A percentile compares a stretch with the other conserved stretches of the same genome.
Evolutionary conservation across 2,329 filamentous ascomycete genomes (phyloP).

Genomic region (Fusarium siculi): DNA sequence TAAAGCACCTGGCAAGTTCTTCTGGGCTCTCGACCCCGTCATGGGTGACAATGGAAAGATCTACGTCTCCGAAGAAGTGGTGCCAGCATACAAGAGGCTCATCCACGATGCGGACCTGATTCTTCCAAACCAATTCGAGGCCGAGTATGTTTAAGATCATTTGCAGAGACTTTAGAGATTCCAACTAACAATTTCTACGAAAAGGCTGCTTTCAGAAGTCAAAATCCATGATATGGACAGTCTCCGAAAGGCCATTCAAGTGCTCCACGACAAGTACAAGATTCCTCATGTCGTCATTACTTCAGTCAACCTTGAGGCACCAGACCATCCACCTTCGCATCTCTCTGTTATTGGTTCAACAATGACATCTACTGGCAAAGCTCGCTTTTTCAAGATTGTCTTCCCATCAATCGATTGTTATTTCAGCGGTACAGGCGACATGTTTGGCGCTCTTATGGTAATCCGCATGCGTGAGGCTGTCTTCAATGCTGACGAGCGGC

Average conservation of each 20-base stretch:
- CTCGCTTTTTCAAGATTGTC: conserved; percentile 88
- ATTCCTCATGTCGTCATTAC: conserved; percentile 94
- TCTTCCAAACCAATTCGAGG: conserved; percentile 96
- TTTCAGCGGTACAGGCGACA: conserved; percentile 96
- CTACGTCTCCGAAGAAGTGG: conserved; percentile 91
- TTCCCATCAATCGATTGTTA: conserved; percentile 91
- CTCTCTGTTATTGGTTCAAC: conserved; percentile 83
- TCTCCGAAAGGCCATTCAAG: conserved; percentile 78
- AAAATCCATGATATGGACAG: conserved; percentile 80
- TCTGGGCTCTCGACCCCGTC: conserved; percentile 97
- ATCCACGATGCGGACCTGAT: conserved; percentile 88
- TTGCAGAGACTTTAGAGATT: neutral
- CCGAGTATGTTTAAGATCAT: conserved; percentile 72
- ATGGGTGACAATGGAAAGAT: conserved; percentile 96
- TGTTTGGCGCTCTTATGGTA: conserved; percentile 94
- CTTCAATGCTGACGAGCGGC: conserved; percentile 48
- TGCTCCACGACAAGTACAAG: conserved; percentile 78
- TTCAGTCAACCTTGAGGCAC: conserved; percentile 76
- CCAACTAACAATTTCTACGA: neutral
- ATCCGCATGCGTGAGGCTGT: conserved; percentile 89
- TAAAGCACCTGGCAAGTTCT: conserved; percentile 79
- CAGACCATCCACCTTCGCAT: conserved; percentile 59
- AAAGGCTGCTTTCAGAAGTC: conserved; percentile 85
- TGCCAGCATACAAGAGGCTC: conserved; percentile 87
- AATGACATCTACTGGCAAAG: conserved; percentile 68